A percentile compares a stretch with the other conserved stretches of the same genome.
phyloP scores from a whole-genome alignment of 305 asterid genomes.

The Rubia peregrina region DNA sequence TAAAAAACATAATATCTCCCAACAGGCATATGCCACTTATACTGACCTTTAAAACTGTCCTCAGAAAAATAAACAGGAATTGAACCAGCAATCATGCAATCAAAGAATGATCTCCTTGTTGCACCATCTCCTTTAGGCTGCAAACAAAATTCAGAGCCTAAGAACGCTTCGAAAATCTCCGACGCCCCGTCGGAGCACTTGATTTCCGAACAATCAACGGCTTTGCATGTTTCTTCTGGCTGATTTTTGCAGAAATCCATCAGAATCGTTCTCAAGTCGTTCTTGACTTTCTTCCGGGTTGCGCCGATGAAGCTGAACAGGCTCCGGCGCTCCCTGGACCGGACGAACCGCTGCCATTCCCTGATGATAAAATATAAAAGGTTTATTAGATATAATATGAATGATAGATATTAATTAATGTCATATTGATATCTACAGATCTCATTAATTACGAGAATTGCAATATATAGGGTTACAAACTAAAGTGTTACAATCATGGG shows the following conservation, averaged over 20 bases:
- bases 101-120: constrained; percentile 58
- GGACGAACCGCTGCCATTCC: constrained; percentile 43
- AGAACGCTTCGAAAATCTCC: constrained; percentile 47
- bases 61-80: constrained; percentile 65
- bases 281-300: constrained; percentile 44
- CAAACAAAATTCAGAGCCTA: constrained; percentile 57
- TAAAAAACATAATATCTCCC: constrained; percentile 36
- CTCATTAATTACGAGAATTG: no score
- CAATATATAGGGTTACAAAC: no score
- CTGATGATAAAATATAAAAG: no score
- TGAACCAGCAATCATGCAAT: constrained; percentile 69
- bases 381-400: no score
- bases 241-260: constrained; percentile 44
- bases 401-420: no score
- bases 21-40: constrained; percentile 56
- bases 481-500: no score
- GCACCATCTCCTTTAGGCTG: constrained; percentile 74
- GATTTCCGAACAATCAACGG: constrained; percentile 46
- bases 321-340: constrained; percentile 30
- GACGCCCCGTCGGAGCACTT: constrained; percentile 60
- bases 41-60: constrained; percentile 41
- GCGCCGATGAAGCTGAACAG: constrained; percentile 63
- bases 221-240: constrained; percentile 20
- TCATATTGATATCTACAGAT: no score
- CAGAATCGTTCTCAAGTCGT: constrained; percentile 47